Evolutionary conservation across 192 early-diverging fungal genomes (phyloP), one percentile per base, ranked within the genome.

Genomic region (Rhizophagus sp.): DNA sequence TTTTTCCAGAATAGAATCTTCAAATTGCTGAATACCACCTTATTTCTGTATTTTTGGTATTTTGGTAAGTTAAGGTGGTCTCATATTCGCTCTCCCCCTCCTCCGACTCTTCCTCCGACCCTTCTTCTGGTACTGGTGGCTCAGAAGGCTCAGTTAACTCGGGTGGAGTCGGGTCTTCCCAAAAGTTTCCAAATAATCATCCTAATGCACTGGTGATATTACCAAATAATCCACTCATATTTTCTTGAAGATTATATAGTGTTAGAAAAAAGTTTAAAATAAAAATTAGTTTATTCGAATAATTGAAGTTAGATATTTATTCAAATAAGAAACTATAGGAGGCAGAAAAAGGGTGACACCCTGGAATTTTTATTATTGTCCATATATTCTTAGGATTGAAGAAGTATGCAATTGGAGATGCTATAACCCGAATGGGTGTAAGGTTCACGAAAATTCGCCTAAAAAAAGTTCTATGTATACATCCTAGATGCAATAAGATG

Each of bases 191-290:
- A 22, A 70, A 70, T 0, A 70, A 70, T 70, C 19, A 12, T 41
- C 19, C 27, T 70, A 70, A 41, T 70, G 30, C 5, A 7, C 68
- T 7, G 9, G 30, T 70, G 27, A 70, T 70, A 70, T 0, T 70
- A 70, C 30, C 30, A 39, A 70, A 36, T 39, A 70, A 33, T 70
- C 27, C 27, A 9, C 30, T 70, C 68, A 41, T 70, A 4, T 70
- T 70, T 70, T 70, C 68, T 9, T 9, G 13, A 70, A 41, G 2
- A 34, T 70, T 70, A 70, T 70, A 70, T 70, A 70, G 2, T 2
- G 30, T 70, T 70, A 70, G 4, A 70, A 70, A 70, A 70, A 70
- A 30, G n/a, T 70, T 70, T 30, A 41, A 70, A 70, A 44, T n/a
- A n/a, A n/a, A 44, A 44, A 44, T 44, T 44, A 44, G 6, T 44